These are phyloP conservation scores for Brettanomyces sp. DNA, from an alignment of 805 yeast genomes.

Conservation along the genomic window DNA sequence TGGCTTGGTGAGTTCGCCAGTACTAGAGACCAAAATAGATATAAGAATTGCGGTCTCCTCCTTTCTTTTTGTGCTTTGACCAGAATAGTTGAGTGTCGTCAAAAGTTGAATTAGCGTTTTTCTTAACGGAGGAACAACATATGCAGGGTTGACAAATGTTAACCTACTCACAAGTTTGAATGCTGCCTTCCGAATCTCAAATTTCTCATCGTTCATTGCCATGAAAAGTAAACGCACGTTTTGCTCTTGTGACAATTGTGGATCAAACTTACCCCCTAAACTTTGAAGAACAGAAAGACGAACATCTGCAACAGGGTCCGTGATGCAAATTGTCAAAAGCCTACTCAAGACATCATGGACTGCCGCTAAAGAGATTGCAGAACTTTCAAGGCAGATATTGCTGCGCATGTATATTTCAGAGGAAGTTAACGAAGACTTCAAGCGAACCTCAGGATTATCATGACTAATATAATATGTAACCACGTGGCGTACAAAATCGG, in stretches of 20 bases:
- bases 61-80: constrained; percentile 56
- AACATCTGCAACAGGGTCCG: constrained; percentile 83
- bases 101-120: constrained; percentile 78
- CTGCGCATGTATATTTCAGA: constrained; percentile 68
- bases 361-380: constrained; percentile 70
- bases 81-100: constrained; percentile 78
- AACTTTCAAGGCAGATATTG: constrained; percentile 75
- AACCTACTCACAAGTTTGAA: constrained; percentile 75
- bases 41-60: constrained; percentile 81
- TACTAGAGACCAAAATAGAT: constrained; percentile 63
- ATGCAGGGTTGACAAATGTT: constrained; percentile 85
- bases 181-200: constrained; percentile 71
- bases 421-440: constrained; percentile 78
- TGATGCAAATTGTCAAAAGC: constrained; percentile 70
- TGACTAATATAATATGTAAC: constrained; percentile 80
- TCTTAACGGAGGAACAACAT: constrained; percentile 85
- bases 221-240: constrained; percentile 77
- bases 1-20: constrained; percentile 79
- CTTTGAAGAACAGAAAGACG: constrained; percentile 70
- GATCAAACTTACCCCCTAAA: constrained; percentile 70
- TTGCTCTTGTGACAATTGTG: constrained; percentile 90
- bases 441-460: constrained; percentile 67
- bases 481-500: constrained; percentile 81
- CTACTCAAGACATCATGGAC: constrained; percentile 80
- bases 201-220: constrained; percentile 85